These are phyloP conservation scores for Glarea lozoyensis DNA, from an alignment of 495 filamentous ascomycete genomes.

Conservation along the genomic window DNA sequence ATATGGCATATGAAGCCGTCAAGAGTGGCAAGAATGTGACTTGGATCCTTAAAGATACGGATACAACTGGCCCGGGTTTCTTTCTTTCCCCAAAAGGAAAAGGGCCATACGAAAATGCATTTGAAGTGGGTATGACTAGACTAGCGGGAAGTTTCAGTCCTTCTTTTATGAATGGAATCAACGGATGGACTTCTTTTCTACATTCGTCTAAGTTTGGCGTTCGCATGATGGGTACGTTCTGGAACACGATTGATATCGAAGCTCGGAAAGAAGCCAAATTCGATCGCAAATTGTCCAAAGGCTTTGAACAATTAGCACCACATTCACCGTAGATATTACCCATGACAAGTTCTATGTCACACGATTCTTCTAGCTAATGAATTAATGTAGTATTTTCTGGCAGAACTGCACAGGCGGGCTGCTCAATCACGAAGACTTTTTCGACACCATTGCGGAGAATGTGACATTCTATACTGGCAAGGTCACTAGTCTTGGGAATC, in stretches of 20 bases:
- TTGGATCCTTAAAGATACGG: conserved; percentile 33
- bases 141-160: conserved; percentile 16
- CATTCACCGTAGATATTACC: conserved; percentile 17
- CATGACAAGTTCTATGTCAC: background rate
- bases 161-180: conserved; percentile 20
- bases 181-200: conserved; percentile 25
- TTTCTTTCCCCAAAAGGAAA: conserved; percentile 15
- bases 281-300: conserved; percentile 15
- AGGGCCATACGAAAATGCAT: conserved; percentile 25
- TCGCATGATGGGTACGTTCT: conserved; percentile 20
- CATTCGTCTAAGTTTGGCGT: conserved; percentile 22
- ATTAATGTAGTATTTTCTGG: conserved; percentile 28
- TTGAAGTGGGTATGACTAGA: conserved; percentile 17
- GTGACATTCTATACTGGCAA: conserved; percentile 29
- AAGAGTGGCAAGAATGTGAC: conserved; percentile 29
- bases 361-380: conserved; percentile 8
- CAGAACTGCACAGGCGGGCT: conserved; percentile 28
- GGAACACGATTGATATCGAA: conserved; percentile 12
- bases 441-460: conserved; percentile 28
- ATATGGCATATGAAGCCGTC: conserved; percentile 31
- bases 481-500: conserved; percentile 15
- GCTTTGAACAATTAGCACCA: conserved; percentile 26
- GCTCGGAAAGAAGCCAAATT: conserved; percentile 17
- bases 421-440: conserved; percentile 29
- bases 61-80: conserved; percentile 26